Evolutionary conservation across 75 land plant species (phyloP).

Genomic region (Pseudotsuga menziesii): DNA sequence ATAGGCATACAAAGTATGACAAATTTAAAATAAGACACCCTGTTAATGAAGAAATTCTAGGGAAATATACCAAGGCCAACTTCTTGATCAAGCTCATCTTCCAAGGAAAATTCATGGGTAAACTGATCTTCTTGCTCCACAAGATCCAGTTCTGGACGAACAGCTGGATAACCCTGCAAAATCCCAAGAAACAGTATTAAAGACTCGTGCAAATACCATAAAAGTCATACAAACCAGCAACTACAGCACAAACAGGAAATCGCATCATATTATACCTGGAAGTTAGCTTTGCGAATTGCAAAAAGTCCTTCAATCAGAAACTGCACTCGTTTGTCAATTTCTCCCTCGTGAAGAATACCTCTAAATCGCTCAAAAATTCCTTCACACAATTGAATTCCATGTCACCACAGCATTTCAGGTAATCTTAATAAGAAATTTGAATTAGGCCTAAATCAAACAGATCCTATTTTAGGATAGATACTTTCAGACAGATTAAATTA

Average conservation of each 20-base stretch:
- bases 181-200: not conserved
- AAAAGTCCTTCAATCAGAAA: slow-evolving; percentile 90
- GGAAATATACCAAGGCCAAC: slow-evolving; percentile 47
- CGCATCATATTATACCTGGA: slow-evolving; percentile 51
- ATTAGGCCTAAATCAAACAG: too few relatives aligned
- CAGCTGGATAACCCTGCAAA: slow-evolving; percentile 72
- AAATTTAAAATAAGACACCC: not conserved
- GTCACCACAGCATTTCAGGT: too few relatives aligned
- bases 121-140: slow-evolving; percentile 91
- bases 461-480: too few relatives aligned
- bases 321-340: slow-evolving; percentile 93
- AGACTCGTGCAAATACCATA: not conserved
- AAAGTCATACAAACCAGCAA: not conserved
- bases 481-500: too few relatives aligned
- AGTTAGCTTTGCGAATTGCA: slow-evolving; percentile 84
- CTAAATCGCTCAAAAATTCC: slow-evolving; percentile 92
- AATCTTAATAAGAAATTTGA: too few relatives aligned
- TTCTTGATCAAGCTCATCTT: slow-evolving; percentile 76
- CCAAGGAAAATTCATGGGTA: slow-evolving; percentile 79
- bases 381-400: slow-evolving; percentile 6
- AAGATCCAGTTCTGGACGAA: slow-evolving; percentile 83
- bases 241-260: not conserved
- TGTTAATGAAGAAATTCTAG: not conserved
- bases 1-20: not conserved
- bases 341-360: slow-evolving; percentile 93